phyloP scores from a whole-genome alignment of 1,284 basidiomycete species.

The Heterobasidion irregulare region DNA sequence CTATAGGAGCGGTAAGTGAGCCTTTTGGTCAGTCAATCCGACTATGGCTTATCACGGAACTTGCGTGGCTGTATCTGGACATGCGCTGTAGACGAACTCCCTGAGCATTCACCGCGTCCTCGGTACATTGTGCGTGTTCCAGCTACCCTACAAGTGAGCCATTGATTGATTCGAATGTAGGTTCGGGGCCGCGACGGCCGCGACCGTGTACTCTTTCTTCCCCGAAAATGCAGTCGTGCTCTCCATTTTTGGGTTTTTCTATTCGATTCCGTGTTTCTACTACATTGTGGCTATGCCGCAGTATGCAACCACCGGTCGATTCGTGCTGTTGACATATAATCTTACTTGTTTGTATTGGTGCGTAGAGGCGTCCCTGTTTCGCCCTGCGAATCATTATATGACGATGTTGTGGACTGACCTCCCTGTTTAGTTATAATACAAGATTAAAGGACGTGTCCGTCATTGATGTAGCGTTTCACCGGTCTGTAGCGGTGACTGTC shows the following conservation, averaged over 20 bases:
- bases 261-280: slow-evolving; percentile 92
- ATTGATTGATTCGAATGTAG: slow-evolving; percentile 26
- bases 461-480: slow-evolving; percentile 65
- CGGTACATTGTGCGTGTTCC: slow-evolving; percentile 65
- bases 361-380: slow-evolving; percentile 14
- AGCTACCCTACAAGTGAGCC: background rate
- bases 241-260: slow-evolving; percentile 81
- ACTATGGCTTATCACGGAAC: slow-evolving; percentile 1
- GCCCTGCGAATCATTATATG: slow-evolving; percentile 7
- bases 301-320: slow-evolving; percentile 76
- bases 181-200: slow-evolving; percentile 74
- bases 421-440: slow-evolving; percentile 64
- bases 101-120: slow-evolving; percentile 70
- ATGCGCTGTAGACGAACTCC: slow-evolving; percentile 63
- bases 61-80: slow-evolving; percentile 7
- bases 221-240: slow-evolving; percentile 71
- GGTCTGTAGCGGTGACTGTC: slow-evolving; percentile 75
- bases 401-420: slow-evolving; percentile 3
- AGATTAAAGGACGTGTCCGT: slow-evolving; percentile 67
- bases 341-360: slow-evolving; percentile 84
- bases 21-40: background rate
- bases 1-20: slow-evolving; percentile 68
- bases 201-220: slow-evolving; percentile 64
- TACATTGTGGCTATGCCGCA: slow-evolving; percentile 77
- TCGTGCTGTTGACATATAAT: slow-evolving; percentile 88